Percentiles rank a stretch among this genome's conserved stretches.
phyloP scores from a whole-genome alignment of 2,329 filamentous ascomycete species.

The Exophiala xenobiotica region DNA sequence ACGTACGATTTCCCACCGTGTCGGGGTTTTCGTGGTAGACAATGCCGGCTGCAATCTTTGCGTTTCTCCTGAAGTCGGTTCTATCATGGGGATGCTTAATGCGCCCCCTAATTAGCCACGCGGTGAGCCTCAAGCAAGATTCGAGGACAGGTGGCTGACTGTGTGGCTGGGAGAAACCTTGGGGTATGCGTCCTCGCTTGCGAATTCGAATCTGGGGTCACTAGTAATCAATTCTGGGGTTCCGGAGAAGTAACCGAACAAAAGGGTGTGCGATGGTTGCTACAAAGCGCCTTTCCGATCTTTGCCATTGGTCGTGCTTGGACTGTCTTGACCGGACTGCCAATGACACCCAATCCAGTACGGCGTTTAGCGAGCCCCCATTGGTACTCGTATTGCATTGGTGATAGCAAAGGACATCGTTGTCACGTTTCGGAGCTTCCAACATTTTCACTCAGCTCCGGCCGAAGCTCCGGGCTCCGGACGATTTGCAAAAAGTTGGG shows the following conservation, averaged over 20 bases:
- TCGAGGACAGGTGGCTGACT: background rate
- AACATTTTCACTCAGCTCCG: background rate
- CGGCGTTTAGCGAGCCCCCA: too few relatives aligned
- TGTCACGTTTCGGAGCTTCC: background rate
- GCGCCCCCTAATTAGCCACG: background rate
- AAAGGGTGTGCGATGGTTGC: background rate
- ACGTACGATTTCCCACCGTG: background rate
- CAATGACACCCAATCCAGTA: too few relatives aligned
- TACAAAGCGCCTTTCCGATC: background rate
- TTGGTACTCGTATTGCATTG: background rate
- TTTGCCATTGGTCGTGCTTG: background rate
- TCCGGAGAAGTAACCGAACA: background rate
- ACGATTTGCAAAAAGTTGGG: background rate
- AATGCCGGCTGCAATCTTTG: background rate
- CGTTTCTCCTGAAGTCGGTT: background rate
- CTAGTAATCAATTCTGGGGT: background rate
- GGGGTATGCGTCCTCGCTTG: background rate
- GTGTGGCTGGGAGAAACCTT: background rate
- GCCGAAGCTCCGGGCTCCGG: background rate
- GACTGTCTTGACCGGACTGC: background rate
- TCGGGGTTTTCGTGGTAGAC: background rate
- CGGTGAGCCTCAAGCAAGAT: background rate
- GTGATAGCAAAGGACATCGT: background rate
- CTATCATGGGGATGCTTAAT: background rate
- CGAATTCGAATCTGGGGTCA: background rate